These are phyloP conservation scores for Kuraishia capsulata DNA, from an alignment of 805 yeast genomes.

Conservation along the genomic window DNA sequence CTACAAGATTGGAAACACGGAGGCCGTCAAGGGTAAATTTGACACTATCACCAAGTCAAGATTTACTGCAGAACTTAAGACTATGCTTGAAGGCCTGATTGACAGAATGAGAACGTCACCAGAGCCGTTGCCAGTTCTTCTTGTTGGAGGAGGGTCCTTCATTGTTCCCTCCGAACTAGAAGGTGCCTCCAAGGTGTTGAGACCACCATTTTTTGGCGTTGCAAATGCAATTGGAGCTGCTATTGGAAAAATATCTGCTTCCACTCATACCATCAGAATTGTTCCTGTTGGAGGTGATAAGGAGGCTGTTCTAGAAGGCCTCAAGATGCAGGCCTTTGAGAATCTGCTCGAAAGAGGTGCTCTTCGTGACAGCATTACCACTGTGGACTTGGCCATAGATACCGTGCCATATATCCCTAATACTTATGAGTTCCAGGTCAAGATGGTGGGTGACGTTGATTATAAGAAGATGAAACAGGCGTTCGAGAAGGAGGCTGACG, in stretches of 20 bases:
- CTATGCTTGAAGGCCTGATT: conserved; percentile 27
- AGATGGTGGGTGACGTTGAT: conserved; percentile 36
- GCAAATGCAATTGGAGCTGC: conserved; percentile 47
- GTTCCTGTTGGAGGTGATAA: conserved; percentile 9
- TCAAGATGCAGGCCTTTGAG: conserved; percentile 11
- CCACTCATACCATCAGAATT: conserved; percentile 10
- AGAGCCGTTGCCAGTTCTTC: conserved; percentile 30
- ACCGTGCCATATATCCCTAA: conserved; percentile 25
- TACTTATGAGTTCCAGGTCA: conserved; percentile 25
- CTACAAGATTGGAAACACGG: conserved; percentile 17
- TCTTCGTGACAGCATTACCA: conserved; percentile 12
- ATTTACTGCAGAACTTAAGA: conserved; percentile 6
- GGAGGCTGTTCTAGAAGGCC: conserved; percentile 11
- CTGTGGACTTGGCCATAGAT: conserved; percentile 17
- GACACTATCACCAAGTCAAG: conserved; percentile 3
- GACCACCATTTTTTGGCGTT: conserved; percentile 31
- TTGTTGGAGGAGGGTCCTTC: conserved; percentile 44
- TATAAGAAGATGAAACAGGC: conserved; percentile 11
- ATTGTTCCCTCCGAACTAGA: conserved; percentile 26
- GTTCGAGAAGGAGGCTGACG: conserved; percentile 3
- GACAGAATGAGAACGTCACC: conserved; percentile 37
- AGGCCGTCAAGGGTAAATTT: conserved; percentile 13
- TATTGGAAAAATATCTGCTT: conserved; percentile 31
- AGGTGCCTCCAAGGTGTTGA: conserved; percentile 32
- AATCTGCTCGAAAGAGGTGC: conserved; percentile 19